Conservation (phyloP, 1,284 basidiomycete species). For the Microbotryum intermedium region DNA sequence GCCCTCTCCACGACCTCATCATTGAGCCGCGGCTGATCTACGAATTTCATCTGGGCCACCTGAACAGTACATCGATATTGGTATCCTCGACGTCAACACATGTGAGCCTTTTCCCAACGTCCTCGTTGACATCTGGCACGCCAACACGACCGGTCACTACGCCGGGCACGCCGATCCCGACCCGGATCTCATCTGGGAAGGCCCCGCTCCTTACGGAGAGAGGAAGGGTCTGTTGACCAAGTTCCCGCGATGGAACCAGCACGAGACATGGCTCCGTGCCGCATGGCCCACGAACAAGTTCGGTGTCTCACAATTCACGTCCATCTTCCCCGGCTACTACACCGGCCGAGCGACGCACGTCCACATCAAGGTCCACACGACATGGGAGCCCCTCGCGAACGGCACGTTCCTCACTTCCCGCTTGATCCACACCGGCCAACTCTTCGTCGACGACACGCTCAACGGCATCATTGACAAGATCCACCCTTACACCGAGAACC, state of each 20-base stretch:
- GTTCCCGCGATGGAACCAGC: conserved; percentile 40
- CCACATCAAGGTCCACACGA: conserved; percentile 42
- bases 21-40: background rate
- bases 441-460: conserved; percentile 44
- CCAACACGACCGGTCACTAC: conserved; percentile 45
- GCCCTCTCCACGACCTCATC: background rate
- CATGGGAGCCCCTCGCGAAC: conserved; percentile 39
- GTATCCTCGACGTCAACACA: conserved; percentile 63
- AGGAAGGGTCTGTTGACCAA: conserved; percentile 40
- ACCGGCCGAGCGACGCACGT: conserved; percentile 36
- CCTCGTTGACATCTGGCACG: conserved; percentile 61
- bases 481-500: conserved; percentile 41
- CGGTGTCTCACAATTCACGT: conserved; percentile 57
- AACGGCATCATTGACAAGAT: conserved; percentile 40
- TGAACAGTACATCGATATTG: conserved; percentile 51
- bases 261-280: conserved; percentile 52
- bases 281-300: conserved; percentile 58
- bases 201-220: conserved; percentile 36
- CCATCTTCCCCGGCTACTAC: conserved; percentile 53
- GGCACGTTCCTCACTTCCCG: conserved; percentile 38
- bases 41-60: no score
- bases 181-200: conserved; percentile 39
- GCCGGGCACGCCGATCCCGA: conserved; percentile 44
- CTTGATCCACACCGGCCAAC: conserved; percentile 43
- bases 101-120: conserved; percentile 59